phyloP scores from a whole-genome alignment of 495 filamentous ascomycete species.

The Durotheca rogersii region DNA sequence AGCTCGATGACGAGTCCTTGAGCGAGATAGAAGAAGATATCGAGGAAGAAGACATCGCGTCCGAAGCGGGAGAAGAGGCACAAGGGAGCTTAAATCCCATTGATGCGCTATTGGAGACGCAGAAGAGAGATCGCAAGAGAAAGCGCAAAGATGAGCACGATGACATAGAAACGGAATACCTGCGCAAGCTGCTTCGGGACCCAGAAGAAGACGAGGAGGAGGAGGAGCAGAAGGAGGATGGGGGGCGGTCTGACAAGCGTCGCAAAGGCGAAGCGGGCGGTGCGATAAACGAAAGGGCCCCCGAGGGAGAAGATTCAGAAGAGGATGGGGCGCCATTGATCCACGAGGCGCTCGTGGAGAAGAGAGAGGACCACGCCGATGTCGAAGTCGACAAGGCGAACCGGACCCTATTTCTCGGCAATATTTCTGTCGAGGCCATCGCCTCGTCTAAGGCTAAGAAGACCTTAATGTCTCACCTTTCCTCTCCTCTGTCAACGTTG shows the following conservation, averaged over 20 bases:
- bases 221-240: too few species aligned
- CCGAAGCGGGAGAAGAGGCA: conserved; percentile 41
- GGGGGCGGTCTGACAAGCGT: conserved; percentile 43
- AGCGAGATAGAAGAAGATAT: conserved; percentile 46
- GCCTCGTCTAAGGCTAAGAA: conserved; percentile 79
- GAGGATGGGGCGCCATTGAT: conserved; percentile 39
- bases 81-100: conserved; percentile 34
- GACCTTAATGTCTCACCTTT: conserved; percentile 66
- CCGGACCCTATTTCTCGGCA: conserved; percentile 90
- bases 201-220: conserved; percentile 46
- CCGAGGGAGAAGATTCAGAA: conserved; percentile 31
- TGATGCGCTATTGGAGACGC: conserved; percentile 24
- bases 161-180: conserved; percentile 78
- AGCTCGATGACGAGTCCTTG: conserved; percentile 42
- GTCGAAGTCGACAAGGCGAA: conserved; percentile 78
- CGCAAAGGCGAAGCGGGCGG: conserved; percentile 44
- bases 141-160: conserved; percentile 71
- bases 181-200: conserved; percentile 66
- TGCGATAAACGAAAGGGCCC: conserved; percentile 30
- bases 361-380: conserved; percentile 41
- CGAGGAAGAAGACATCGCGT: conserved; percentile 44
- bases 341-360: conserved; percentile 53
- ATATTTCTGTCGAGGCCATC: conserved; percentile 80
- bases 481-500: conserved; percentile 46
- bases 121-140: conserved; percentile 64